These are phyloP conservation scores for Starmerella etchellsii DNA, from an alignment of 805 yeast genomes.

Conservation along the genomic window DNA sequence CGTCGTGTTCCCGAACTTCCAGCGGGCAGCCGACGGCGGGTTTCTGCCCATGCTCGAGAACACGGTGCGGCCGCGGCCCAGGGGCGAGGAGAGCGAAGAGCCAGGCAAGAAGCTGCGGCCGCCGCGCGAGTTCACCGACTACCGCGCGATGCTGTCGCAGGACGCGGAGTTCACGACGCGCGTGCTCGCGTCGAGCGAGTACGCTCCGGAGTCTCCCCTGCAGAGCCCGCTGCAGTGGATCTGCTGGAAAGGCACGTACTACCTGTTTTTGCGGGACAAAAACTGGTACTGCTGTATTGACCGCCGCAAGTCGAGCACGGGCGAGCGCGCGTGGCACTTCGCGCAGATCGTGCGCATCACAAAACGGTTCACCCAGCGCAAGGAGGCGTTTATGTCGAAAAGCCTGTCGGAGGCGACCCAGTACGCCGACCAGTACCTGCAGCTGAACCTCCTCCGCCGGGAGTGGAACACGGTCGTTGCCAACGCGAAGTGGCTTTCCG, in stretches of 20 bases:
- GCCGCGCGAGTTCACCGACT: not conserved
- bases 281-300: slow-evolving; percentile 1
- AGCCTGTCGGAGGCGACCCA: slow-evolving; percentile 3
- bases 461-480: not conserved
- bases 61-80: not conserved
- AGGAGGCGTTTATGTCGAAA: slow-evolving; percentile 1
- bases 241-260: slow-evolving; percentile 5
- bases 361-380: not conserved
- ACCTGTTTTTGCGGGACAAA: slow-evolving; percentile 7
- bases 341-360: not conserved
- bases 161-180: slow-evolving; percentile 3
- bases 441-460: not conserved
- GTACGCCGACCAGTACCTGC: slow-evolving; percentile 3
- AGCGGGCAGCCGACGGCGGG: not conserved
- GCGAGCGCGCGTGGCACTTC: not conserved
- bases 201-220: slow-evolving; percentile 10
- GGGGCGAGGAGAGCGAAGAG: not conserved
- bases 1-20: slow-evolving; percentile 25
- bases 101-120: not conserved
- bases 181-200: slow-evolving; percentile 1
- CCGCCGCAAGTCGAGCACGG: not conserved
- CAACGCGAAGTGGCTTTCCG: not conserved
- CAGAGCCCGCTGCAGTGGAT: slow-evolving; percentile 15
- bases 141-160: slow-evolving; percentile 1
- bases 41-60: slow-evolving; percentile 12